These are phyloP conservation scores for Pseudogymnoascus sp. DNA, from an alignment of 2,329 filamentous ascomycete species.

Conservation along the genomic window DNA sequence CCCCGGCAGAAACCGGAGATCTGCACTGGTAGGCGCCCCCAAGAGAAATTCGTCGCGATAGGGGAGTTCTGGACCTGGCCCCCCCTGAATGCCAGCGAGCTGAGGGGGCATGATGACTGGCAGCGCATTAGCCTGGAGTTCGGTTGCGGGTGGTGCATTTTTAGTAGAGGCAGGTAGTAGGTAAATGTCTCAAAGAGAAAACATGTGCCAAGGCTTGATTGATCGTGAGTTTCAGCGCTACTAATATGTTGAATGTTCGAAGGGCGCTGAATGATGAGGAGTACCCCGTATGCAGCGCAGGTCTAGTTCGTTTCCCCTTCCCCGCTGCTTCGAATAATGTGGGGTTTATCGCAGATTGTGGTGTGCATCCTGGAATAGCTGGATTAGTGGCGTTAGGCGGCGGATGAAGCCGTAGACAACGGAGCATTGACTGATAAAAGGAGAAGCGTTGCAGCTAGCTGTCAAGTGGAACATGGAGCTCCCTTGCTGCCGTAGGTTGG, in stretches of 20 bases:
- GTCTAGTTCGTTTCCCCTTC: background rate
- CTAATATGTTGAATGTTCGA: background rate
- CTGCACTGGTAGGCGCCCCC: background rate
- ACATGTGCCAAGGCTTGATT: background rate
- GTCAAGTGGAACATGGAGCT: background rate
- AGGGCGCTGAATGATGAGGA: background rate
- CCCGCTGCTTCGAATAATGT: background rate
- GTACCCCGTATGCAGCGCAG: background rate
- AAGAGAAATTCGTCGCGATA: background rate
- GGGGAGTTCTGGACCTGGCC: background rate
- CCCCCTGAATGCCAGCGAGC: background rate
- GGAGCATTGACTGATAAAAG: background rate
- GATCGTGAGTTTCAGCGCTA: background rate
- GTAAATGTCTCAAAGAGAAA: background rate
- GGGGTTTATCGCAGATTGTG: background rate
- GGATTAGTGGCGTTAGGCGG: background rate
- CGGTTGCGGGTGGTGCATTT: background rate
- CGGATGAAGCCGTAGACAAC: background rate
- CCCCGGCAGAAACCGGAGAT: background rate
- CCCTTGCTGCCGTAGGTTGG: background rate
- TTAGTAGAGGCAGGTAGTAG: background rate
- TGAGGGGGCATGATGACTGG: background rate
- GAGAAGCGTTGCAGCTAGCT: background rate
- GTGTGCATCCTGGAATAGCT: background rate
- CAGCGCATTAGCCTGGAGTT: background rate